Evolutionary conservation across 768 basidiomycete genomes (phyloP).

Genomic region (Mycena capillaripes): DNA sequence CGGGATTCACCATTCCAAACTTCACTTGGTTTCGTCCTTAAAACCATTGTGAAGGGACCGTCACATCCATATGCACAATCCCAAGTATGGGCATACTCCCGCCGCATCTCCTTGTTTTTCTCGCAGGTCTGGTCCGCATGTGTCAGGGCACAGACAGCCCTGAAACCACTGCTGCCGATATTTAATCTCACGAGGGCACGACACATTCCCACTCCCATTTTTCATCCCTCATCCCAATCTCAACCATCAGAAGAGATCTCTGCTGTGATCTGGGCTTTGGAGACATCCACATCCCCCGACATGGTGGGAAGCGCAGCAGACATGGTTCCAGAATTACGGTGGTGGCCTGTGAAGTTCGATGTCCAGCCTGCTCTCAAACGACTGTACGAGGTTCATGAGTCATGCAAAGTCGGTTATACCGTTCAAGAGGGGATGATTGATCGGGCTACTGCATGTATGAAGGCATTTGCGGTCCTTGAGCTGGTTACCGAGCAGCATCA

Average conservation of each 20-base stretch:
- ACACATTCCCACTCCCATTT: neutral
- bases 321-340: neutral
- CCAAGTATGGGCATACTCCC: neutral
- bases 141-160: neutral
- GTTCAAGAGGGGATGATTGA: neutral
- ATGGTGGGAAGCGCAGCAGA: neutral
- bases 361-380: neutral
- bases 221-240: neutral
- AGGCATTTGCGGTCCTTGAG: neutral
- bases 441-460: neutral
- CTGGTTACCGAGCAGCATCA: neutral
- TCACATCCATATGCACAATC: too few relatives aligned
- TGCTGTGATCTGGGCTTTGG: neutral
- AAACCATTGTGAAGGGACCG: neutral
- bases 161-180: too few relatives aligned
- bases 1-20: slow-evolving; percentile 11
- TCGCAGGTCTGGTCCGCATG: neutral
- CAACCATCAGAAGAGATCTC: neutral
- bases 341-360: neutral
- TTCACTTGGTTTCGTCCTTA: neutral
- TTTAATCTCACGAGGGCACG: too few relatives aligned
- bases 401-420: neutral
- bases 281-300: neutral
- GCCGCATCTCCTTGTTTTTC: neutral
- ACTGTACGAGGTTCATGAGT: neutral